These are phyloP conservation scores for Phytophthora litchii DNA, from an alignment of 352 stramenopile genomes.

Conservation along the genomic window DNA sequence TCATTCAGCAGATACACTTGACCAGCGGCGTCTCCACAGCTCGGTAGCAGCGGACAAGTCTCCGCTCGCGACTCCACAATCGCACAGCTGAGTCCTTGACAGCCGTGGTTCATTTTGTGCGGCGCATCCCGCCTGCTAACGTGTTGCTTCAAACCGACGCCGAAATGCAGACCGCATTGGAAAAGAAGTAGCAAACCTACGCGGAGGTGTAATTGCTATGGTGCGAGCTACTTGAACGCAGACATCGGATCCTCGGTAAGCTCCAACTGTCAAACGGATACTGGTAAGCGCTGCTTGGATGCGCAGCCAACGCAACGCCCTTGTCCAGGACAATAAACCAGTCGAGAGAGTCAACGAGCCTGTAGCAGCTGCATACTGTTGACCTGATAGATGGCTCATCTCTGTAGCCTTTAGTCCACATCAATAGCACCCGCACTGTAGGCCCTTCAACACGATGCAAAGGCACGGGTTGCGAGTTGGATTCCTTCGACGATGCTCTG, in stretches of 20 bases:
- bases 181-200: not conserved
- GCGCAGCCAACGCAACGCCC: no score
- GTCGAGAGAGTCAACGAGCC: no score
- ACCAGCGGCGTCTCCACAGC: no score
- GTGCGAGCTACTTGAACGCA: no score
- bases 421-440: no score
- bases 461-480: not conserved
- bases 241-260: not conserved
- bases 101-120: slow-evolving; percentile 1
- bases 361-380: no score
- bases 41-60: not conserved
- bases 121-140: not conserved
- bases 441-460: no score
- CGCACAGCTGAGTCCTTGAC: slow-evolving; percentile 1
- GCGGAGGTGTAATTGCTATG: not conserved
- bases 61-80: not conserved
- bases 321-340: not conserved
- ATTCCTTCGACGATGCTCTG: not conserved
- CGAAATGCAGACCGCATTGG: not conserved
- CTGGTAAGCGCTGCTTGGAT: not conserved
- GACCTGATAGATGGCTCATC: slow-evolving; percentile 5
- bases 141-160: not conserved
- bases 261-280: not conserved
- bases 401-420: no score
- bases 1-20: not conserved